Evolutionary conservation across 345 rosid genomes (phyloP), one percentile per base, ranked within the genome.

Genomic region (Brassica napus): DNA sequence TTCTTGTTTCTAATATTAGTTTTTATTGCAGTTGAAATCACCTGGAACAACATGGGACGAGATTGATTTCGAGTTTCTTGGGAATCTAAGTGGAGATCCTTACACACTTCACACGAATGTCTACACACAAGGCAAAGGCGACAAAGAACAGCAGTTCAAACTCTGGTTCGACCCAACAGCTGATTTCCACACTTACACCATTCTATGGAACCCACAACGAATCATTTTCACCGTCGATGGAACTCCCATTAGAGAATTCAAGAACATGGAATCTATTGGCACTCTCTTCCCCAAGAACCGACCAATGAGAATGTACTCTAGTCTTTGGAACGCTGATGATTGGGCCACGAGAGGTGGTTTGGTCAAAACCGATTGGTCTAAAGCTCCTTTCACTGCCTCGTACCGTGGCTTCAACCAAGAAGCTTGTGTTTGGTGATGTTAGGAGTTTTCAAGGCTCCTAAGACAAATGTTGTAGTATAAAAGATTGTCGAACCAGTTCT

Each of bases 291-390:
- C 92, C 21, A 83, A 83, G 80, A 82, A 66, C 76, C 81, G 54
- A 65, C 84, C 90, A 21, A 87, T 88, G 90, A 88, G 87, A 10
- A 84, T 88, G 72, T 85, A 84, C 64, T 88, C 92, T 1, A 88
- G 92, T 70, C 84, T 87, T 8, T 88, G 92, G 90, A 86, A 89
- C 68, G 92, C 86, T 0, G 92, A 86, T 32, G 88, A 84, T 57
- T 87, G 91, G 92, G 92, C 92, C 0, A 88, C 90, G 1, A 84
- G 90, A 71, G 92, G 90, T 11, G 90, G 90, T 14, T 84, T 83
- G 4, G 81, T 89, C 42, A 89, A 87, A 84, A 89, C 88, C 15
- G 89, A 86, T 74, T 87, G 92, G 92, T 79, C 80, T 14, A 75
- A 83, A 72, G 90, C 90, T 39, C 92, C 90, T 15, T 89, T 89